Conservation (phyloP, 345 rosid species). For the Citrus maxima region DNA sequence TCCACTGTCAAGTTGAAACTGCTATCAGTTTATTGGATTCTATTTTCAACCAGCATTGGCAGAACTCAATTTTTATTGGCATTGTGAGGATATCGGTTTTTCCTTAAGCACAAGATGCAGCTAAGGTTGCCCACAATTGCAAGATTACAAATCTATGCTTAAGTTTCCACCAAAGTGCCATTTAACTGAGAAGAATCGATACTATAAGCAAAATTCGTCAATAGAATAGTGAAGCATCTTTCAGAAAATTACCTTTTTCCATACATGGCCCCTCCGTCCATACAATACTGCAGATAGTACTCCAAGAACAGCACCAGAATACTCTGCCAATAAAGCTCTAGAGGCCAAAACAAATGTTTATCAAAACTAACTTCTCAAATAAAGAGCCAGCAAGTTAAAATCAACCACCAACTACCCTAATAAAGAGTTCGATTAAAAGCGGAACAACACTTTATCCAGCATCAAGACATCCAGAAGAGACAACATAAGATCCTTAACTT, state of each 20-base stretch:
- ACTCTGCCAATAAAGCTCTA: conserved; percentile 90
- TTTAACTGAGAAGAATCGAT: background rate
- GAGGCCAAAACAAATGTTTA: conserved; percentile 15
- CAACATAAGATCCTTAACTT: background rate
- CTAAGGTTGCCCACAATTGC: background rate
- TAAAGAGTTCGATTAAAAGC: background rate
- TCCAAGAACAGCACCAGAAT: conserved; percentile 98
- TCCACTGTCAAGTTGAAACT: background rate
- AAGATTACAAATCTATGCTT: background rate
- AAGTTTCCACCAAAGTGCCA: background rate
- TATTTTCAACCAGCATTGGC: background rate
- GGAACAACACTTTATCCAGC: background rate
- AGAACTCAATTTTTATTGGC: background rate
- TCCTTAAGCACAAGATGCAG: background rate
- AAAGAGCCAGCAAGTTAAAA: background rate
- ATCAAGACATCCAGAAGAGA: background rate
- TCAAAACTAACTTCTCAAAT: background rate
- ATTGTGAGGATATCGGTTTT: background rate
- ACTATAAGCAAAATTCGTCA: background rate
- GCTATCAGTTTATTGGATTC: background rate
- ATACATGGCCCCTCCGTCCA: conserved; percentile 68
- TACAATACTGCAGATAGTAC: conserved; percentile 86
- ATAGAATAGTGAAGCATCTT: background rate
- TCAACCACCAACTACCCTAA: background rate
- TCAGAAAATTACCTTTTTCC: conserved; percentile 74